Conservation (phyloP, 2,329 filamentous ascomycete genomes). For the Exophiala sp. region DNA sequence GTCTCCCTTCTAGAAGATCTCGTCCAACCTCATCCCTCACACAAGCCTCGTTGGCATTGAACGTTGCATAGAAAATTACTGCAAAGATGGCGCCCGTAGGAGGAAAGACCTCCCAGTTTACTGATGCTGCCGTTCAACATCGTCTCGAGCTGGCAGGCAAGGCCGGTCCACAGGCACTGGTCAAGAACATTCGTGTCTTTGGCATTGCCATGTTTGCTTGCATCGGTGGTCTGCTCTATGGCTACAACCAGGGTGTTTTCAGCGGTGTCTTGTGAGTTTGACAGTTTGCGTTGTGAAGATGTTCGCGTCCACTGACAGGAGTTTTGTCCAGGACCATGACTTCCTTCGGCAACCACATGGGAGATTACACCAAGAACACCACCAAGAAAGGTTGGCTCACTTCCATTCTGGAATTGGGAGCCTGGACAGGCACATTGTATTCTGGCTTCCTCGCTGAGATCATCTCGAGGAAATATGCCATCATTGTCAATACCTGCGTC, state of each 20-base stretch:
- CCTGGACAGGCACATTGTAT: slow-evolving; percentile 37
- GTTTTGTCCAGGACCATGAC: slow-evolving; percentile 29
- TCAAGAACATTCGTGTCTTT: slow-evolving; percentile 54
- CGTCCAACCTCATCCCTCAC: not conserved
- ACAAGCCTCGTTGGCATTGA: not conserved
- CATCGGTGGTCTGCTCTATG: slow-evolving; percentile 56
- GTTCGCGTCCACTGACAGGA: slow-evolving; percentile 34
- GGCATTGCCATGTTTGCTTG: slow-evolving; percentile 54
- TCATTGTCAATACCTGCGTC: slow-evolving; percentile 34
- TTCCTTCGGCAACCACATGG: slow-evolving; percentile 23
- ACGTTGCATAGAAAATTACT: slow-evolving; percentile 1
- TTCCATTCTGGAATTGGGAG: slow-evolving; percentile 42
- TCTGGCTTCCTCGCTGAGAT: slow-evolving; percentile 39
- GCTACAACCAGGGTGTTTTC: slow-evolving; percentile 76
- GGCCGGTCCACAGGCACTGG: slow-evolving; percentile 47
- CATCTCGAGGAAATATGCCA: slow-evolving; percentile 35
- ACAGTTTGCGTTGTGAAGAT: no score
- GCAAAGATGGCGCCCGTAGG: slow-evolving; percentile 20
- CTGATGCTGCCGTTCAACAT: slow-evolving; percentile 28
- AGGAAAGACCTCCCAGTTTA: slow-evolving; percentile 22
- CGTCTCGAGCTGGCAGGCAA: slow-evolving; percentile 36
- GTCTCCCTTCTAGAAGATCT: not conserved
- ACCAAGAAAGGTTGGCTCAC: slow-evolving; percentile 35
- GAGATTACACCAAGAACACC: slow-evolving; percentile 25
- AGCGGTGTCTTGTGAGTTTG: slow-evolving; percentile 59